Conservation (phyloP, 306 rosid species). For the Lupinus albus region DNA sequence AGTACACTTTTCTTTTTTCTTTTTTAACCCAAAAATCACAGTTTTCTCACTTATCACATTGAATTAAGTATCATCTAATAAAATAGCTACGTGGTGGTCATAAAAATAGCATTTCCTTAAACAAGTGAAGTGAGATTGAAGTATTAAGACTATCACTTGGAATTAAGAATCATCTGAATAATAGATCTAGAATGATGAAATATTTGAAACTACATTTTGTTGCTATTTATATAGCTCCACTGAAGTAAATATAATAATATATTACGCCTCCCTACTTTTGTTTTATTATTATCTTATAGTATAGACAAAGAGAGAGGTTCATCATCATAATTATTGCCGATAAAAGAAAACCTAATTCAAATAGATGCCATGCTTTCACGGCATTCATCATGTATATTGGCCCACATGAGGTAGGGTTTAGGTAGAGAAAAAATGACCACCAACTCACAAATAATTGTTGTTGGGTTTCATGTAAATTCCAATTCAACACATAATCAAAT, state of each 20-base stretch:
- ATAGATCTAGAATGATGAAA: background rate
- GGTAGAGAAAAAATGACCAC: constrained; percentile 41
- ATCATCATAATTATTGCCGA: background rate
- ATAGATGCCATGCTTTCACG: constrained; percentile 25
- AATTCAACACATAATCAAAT: too few species aligned
- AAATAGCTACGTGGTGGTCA: background rate
- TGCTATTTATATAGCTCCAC: background rate
- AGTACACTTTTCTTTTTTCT: too few species aligned
- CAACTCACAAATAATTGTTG: too few species aligned
- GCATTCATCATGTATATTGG: constrained; percentile 21
- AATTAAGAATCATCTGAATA: background rate
- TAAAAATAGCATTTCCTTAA: background rate
- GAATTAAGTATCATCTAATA: too few species aligned
- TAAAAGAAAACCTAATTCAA: constrained; percentile 31
- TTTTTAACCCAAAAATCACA: too few species aligned
- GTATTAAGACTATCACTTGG: background rate
- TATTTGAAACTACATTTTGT: background rate
- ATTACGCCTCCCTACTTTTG: background rate
- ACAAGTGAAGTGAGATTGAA: background rate
- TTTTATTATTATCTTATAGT: background rate
- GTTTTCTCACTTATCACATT: too few species aligned
- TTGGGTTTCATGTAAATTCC: too few species aligned
- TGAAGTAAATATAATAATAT: constrained; percentile 5
- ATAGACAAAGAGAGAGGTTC: background rate
- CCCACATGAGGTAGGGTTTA: constrained; percentile 33